Conservation (phyloP, 139 green algal genomes). For the Micromonas commoda region DNA sequence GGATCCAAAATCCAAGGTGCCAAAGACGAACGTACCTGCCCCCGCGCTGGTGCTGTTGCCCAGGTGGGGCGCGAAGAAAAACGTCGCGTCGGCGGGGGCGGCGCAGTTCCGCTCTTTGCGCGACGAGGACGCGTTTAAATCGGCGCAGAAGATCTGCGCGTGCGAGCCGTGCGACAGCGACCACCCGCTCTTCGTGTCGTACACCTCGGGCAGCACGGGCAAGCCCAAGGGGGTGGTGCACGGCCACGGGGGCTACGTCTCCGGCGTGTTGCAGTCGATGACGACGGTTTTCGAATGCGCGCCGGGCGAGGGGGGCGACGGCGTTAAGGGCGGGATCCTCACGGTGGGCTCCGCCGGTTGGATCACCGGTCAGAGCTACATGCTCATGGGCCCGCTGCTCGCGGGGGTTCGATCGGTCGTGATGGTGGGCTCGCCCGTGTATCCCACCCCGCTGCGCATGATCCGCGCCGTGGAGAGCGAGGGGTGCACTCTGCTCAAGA, state of each 20-base stretch:
- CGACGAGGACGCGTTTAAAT: not conserved
- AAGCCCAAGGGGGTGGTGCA: conserved; percentile 53
- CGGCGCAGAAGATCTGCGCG: not conserved
- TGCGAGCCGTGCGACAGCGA: conserved; percentile 48
- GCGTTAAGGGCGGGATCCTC: conserved; percentile 13
- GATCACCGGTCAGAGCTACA: conserved; percentile 80
- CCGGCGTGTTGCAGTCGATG: conserved; percentile 48
- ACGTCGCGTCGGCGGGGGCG: too few species aligned
- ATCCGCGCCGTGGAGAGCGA: not conserved
- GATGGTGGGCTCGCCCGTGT: conserved; percentile 84
- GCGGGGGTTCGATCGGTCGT: conserved; percentile 70
- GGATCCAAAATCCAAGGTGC: too few species aligned
- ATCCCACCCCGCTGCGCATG: conserved; percentile 29
- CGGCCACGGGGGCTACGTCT: conserved; percentile 52
- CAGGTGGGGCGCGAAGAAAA: too few species aligned
- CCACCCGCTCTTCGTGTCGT: conserved; percentile 77
- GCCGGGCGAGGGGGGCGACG: conserved; percentile 39
- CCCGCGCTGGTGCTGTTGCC: too few species aligned
- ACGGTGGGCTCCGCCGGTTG: conserved; percentile 95
- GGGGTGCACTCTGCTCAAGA: not conserved
- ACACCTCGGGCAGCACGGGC: conserved; percentile 65
- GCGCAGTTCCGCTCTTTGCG: not conserved
- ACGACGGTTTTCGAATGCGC: conserved; percentile 48
- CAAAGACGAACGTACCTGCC: too few species aligned
- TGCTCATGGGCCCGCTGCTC: conserved; percentile 74